Evolutionary conservation across 345 rosid genomes (phyloP), one percentile per base, ranked within the genome.

Genomic region (Punica granatum): DNA sequence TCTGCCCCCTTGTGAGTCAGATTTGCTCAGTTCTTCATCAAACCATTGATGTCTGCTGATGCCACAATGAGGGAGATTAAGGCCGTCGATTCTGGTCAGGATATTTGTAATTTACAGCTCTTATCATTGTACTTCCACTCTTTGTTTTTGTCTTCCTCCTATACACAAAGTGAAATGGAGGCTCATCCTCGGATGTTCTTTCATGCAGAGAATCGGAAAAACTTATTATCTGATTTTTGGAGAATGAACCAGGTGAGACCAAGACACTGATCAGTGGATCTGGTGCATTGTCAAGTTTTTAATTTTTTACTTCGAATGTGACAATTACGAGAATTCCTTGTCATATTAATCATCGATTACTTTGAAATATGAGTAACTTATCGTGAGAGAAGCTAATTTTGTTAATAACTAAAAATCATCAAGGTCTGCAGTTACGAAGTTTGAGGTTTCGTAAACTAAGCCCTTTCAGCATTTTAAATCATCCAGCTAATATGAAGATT

Each of bases 51-150:
- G 92, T 86, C 97, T 12, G 88, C 90, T 67, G 98, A 93, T 66
- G 98, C 98, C 51, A 90, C 97, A 28, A 85, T 30, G 62, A 87
- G 98, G 80, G 97, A 93, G 75, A 89, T 90, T 32, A 93, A 87
- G 77, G 96, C 96, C 7, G 96, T 93, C 68, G 98, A 90, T 79
- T 93, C 97, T 80, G 98, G 97, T 93, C 70, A n/a, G 81, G 36
- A 71, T 59, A 4, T 5, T 10, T 49, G 67, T 67, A 28, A 33
- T 63, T 61, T 33, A 37, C 48, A 37, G 25, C 26, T 7, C 56
- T 33, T 18, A 46, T 69, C 21, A 35, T 60, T 26, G 30, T 44
- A 25, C 30, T 53, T 67, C 49, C 21, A 13, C 9, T 21, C 41
- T 36, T 65, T 23, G 53, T 30, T 42, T 53, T 30, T 36, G 21